Conservation (phyloP, 1,139 yeast species). For the Hyphopichia fennica region DNA sequence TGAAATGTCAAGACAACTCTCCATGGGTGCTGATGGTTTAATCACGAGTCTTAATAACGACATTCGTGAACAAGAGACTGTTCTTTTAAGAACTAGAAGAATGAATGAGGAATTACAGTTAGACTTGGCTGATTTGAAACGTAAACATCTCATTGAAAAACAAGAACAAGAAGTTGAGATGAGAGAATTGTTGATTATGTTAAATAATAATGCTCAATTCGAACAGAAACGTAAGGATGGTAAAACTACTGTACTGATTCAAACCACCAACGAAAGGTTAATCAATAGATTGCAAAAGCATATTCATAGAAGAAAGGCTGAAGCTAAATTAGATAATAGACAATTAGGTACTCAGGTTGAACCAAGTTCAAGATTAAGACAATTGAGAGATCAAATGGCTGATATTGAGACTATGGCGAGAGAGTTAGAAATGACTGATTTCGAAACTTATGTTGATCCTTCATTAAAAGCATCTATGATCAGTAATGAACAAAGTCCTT, state of each 20-base stretch:
- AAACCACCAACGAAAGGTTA: conserved; percentile 45
- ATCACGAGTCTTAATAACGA: conserved; percentile 71
- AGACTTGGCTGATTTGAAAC: conserved; percentile 72
- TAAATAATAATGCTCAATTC: conserved; percentile 43
- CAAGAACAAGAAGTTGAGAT: conserved; percentile 87
- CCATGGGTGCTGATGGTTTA: conserved; percentile 83
- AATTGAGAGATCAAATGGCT: conserved; percentile 82
- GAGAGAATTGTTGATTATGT: conserved; percentile 76
- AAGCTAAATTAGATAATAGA: conserved; percentile 55
- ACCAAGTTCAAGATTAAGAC: conserved; percentile 75
- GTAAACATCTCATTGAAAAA: conserved; percentile 69
- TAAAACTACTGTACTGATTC: conserved; percentile 38
- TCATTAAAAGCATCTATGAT: conserved; percentile 6
- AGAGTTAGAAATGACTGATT: conserved; percentile 83
- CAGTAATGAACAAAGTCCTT: conserved; percentile 11
- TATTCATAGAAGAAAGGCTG: conserved; percentile 62
- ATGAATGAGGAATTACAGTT: conserved; percentile 61
- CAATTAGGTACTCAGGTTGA: conserved; percentile 62
- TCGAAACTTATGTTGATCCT: conserved; percentile 43
- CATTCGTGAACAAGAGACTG: conserved; percentile 69
- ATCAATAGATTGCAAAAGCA: conserved; percentile 56
- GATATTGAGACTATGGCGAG: conserved; percentile 82
- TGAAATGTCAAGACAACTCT: conserved; percentile 67
- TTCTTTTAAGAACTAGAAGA: conserved; percentile 65
- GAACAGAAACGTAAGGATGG: conserved; percentile 32